Evolutionary conservation across 202 grass and related monocot species (phyloP).

Genomic region (Schoenoplectus triqueter): DNA sequence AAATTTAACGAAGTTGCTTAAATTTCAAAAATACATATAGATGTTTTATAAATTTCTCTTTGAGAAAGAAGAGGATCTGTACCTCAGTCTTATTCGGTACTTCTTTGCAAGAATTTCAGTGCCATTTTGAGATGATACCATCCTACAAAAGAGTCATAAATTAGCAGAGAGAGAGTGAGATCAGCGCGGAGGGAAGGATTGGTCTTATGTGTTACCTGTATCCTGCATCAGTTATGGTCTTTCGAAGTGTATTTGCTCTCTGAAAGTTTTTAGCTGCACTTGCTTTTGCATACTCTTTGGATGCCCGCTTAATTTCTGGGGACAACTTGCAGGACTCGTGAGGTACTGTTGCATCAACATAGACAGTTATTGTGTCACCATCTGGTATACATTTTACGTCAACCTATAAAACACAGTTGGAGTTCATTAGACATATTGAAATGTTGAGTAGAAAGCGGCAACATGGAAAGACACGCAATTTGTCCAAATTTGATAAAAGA

Average conservation of each 20-base stretch:
- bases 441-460: background rate
- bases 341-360: slow-evolving; percentile 58
- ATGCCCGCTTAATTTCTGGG: slow-evolving; percentile 61
- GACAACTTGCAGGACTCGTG: slow-evolving; percentile 66
- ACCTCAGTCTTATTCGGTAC: slow-evolving; percentile 84
- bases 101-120: slow-evolving; percentile 59
- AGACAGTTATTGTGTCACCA: slow-evolving; percentile 89
- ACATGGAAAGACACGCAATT: background rate
- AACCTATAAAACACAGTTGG: slow-evolving; percentile 45
- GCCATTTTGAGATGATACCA: slow-evolving; percentile 39
- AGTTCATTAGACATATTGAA: slow-evolving; percentile 19
- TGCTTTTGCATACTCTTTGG: slow-evolving; percentile 65
- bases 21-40: background rate
- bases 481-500: background rate
- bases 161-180: background rate
- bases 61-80: background rate
- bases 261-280: slow-evolving; percentile 60
- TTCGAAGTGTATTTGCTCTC: slow-evolving; percentile 77
- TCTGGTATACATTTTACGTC: slow-evolving; percentile 81
- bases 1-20: slow-evolving; percentile 6
- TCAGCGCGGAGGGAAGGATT: background rate
- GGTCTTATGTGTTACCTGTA: slow-evolving; percentile 58
- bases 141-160: slow-evolving; percentile 47
- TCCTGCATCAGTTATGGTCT: slow-evolving; percentile 63
- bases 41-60: background rate